These are phyloP conservation scores for Blastobotrys peoriensis DNA, from an alignment of 805 yeast genomes.

Conservation along the genomic window DNA sequence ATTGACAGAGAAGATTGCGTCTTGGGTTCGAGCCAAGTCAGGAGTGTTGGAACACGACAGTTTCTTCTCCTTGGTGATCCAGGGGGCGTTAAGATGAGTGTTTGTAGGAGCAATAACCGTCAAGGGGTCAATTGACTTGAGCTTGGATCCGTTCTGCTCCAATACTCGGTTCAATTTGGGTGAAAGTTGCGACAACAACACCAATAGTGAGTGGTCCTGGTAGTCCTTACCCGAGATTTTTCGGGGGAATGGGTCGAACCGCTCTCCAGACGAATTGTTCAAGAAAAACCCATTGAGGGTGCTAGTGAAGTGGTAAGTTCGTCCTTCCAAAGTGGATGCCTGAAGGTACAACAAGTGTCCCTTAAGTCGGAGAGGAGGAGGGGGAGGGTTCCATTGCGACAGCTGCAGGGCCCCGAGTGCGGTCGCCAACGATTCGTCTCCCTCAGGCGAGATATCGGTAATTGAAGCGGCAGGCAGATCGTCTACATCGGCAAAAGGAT, in stretches of 20 bases:
- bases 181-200: conserved; percentile 59
- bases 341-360: conserved; percentile 81
- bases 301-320: conserved; percentile 70
- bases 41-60: conserved; percentile 34
- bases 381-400: conserved; percentile 88
- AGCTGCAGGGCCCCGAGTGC: conserved; percentile 54
- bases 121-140: conserved; percentile 25
- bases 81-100: conserved; percentile 60
- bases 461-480: conserved; percentile 6
- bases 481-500: conserved; percentile 16
- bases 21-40: conserved; percentile 59
- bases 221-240: conserved; percentile 27
- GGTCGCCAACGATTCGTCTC: conserved; percentile 22
- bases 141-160: conserved; percentile 43
- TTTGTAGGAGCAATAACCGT: conserved; percentile 46
- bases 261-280: conserved; percentile 58
- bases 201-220: conserved; percentile 48
- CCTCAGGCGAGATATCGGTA: conserved; percentile 7
- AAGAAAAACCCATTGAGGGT: conserved; percentile 74
- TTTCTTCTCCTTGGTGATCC: conserved; percentile 41
- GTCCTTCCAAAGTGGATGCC: conserved; percentile 74
- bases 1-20: conserved; percentile 47
- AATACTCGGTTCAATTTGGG: conserved; percentile 45
- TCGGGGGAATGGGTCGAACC: conserved; percentile 61
- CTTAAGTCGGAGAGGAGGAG: conserved; percentile 50